Base-by-base conservation (phyloP, 495 filamentous ascomycete species). In the Aspergillus wentii region DNA sequence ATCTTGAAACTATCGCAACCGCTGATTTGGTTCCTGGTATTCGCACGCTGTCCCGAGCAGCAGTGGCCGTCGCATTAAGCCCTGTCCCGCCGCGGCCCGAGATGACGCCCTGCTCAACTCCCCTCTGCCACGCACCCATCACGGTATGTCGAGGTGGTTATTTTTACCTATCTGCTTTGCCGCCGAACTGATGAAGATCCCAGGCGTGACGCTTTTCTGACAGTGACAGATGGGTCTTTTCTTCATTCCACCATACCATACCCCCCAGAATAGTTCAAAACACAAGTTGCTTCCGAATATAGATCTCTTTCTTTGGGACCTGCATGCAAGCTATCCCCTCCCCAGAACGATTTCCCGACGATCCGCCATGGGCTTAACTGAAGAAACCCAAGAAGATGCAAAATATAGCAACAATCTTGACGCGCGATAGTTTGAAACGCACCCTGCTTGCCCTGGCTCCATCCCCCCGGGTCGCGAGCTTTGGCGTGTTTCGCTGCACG, bases 331-430 rank as follows among this genome's bases (percentile, higher is more conserved):
- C n/a, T n/a, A 44, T 40, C 37, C 57, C 57, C 53, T 44, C 37
- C 49, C 41, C 14, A 54, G 36, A 25, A 30, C 15, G 39, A 31
- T 38, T 25, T 13, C 33, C 27, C 29, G 26, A 31, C n/a, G 41
- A 35, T 41, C 44, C 42, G 26, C n/a, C n/a, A 25, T 25, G 29
- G 43, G 43, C 28, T 36, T n/a, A 60, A 59, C 54, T 61, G 58
- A 62, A 52, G 55, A 59, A 51, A 25, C 42, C 40, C 40, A 43
- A 49, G 48, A 42, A 44, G 51, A 55, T 60, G 62, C 62, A 57
- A 65, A 66, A 56, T 66, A 62, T 64, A 68, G 64, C 49, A 68
- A 63, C 64, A 59, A 31, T n/a, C 40, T 61, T 66, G 47, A 64
- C 64, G 64, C 64, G 62, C 62, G 61, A 64, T 54, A 44, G 49